Evolutionary conservation across 352 stramenopile genomes (phyloP), one percentile per base, ranked within the genome.

Genomic region (Detonula confervacea): DNA sequence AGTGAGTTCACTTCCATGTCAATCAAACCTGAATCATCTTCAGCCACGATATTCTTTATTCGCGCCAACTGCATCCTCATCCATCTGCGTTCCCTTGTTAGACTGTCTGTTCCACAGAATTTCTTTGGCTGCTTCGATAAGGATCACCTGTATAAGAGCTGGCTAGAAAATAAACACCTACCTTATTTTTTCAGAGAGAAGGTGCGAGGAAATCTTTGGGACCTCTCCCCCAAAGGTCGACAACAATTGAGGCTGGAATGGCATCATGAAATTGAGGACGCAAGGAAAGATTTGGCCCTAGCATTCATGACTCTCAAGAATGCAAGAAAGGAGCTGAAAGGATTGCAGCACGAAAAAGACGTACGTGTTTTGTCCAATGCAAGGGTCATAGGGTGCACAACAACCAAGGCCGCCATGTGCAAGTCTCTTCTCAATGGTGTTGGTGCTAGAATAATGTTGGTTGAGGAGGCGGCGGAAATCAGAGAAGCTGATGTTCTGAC

Each of bases 391-490:
- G 92, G 92, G 5, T 93, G 93, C 80, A 95, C 90, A 0, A 95
- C 90, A 20, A 95, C 92, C 1, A 91, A 91, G 24, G 88, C 87
- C 33, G 92, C 90, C 5, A 93, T 91, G 83, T 82, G 91, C 49
- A 90, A 93, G 30, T 69, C 87, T 35, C 87, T 94, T 47, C 81
- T 95, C 8, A 81, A 80, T 22, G 80, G 81, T 14, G 80, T 95
- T 54, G 78, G 72, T 6, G 86, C 90, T 18, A 86, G 83, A 12
- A 86, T 95, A 29, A 75, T 96, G 0, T 84, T 96, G 57, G 92
- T 91, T 46, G 92, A 95, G 73, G 92, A 96, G 81, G 92, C 92
- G 11, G 92, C 88, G 30, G 92, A 96, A 71, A 91, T 96, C 8
- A 79, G 94, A 0, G 92, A 95, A 57, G 67, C 64, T 20, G 55